A percentile compares a stretch with the other conserved stretches of the same genome.
These are phyloP conservation scores for Pisolithus sp. DNA, from an alignment of 768 basidiomycete genomes.

Conservation along the genomic window DNA sequence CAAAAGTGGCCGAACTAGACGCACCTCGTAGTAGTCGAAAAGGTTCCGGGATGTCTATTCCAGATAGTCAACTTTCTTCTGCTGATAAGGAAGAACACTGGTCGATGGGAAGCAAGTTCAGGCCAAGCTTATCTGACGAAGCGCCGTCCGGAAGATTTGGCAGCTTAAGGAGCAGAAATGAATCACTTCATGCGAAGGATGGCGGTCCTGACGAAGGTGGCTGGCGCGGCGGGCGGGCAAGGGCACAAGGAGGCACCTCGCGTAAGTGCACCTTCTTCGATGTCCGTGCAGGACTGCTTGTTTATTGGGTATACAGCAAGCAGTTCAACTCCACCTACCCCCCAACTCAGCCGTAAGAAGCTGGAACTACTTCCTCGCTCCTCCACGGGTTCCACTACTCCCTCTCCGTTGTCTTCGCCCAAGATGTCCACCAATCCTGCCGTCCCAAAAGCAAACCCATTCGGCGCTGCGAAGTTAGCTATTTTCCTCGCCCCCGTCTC, in stretches of 20 bases:
- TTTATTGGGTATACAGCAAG: constrained; percentile 38
- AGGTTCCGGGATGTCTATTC: constrained; percentile 48
- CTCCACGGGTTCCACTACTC: constrained; percentile 53
- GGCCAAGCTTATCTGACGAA: constrained; percentile 40
- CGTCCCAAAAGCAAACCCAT: constrained; percentile 61
- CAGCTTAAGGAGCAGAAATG: constrained; percentile 43
- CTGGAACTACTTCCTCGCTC: constrained; percentile 83
- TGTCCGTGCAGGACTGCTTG: constrained; percentile 7
- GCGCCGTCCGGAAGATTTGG: constrained; percentile 39
- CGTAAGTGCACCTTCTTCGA: constrained; percentile 40
- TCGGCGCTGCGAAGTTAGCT: constrained; percentile 76
- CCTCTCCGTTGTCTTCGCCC: constrained; percentile 76
- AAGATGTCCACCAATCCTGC: constrained; percentile 50
- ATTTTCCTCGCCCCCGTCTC: background rate
- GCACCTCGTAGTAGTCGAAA: constrained; percentile 46
- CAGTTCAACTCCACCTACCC: constrained; percentile 74
- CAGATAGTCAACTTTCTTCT: constrained; percentile 37
- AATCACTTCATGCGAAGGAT: constrained; percentile 49
- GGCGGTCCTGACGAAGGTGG: constrained; percentile 51
- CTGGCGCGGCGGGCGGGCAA: constrained; percentile 57
- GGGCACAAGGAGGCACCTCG: constrained; percentile 46
- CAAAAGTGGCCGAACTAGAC: constrained; percentile 41
- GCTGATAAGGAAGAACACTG: constrained; percentile 81
- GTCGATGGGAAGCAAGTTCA: constrained; percentile 71
- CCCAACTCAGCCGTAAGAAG: constrained; percentile 71